phyloP scores from a whole-genome alignment of 345 rosid genomes.

The Citrus australasica region DNA sequence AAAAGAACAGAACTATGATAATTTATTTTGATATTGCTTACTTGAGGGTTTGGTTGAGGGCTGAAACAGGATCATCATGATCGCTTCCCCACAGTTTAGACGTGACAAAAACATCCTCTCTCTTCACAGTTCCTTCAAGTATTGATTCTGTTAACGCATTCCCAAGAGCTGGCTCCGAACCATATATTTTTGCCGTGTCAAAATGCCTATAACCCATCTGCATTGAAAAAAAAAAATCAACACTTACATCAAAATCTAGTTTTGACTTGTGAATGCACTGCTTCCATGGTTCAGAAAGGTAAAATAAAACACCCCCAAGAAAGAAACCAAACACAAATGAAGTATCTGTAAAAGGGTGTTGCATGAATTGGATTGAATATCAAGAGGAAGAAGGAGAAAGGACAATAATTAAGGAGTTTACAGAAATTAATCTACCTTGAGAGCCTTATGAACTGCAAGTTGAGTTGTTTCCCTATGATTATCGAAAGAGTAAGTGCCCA shows the following conservation, averaged over 20 bases:
- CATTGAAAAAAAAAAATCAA: neutral
- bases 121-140: conserved; percentile 32
- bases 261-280: neutral
- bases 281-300: neutral
- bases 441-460: conserved; percentile 58
- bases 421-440: conserved; percentile 45
- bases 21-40: conserved; percentile 10
- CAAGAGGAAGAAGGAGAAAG: neutral
- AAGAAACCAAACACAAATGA: neutral
- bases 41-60: conserved; percentile 59
- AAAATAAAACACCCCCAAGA: too few relatives aligned
- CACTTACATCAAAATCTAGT: neutral
- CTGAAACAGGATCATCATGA: conserved; percentile 76
- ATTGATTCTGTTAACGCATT: conserved; percentile 51
- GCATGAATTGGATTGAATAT: neutral
- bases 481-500: conserved; percentile 66
- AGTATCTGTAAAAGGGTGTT: neutral
- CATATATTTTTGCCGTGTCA: conserved; percentile 82
- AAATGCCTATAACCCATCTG: conserved; percentile 91
- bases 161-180: conserved; percentile 84
- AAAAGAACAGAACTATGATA: too few relatives aligned
- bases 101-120: conserved; percentile 73
- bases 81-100: conserved; percentile 86
- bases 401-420: neutral
- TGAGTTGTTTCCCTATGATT: conserved; percentile 45